phyloP scores from a whole-genome alignment of 176 grass and related monocot species.

The Eleusine indica region DNA sequence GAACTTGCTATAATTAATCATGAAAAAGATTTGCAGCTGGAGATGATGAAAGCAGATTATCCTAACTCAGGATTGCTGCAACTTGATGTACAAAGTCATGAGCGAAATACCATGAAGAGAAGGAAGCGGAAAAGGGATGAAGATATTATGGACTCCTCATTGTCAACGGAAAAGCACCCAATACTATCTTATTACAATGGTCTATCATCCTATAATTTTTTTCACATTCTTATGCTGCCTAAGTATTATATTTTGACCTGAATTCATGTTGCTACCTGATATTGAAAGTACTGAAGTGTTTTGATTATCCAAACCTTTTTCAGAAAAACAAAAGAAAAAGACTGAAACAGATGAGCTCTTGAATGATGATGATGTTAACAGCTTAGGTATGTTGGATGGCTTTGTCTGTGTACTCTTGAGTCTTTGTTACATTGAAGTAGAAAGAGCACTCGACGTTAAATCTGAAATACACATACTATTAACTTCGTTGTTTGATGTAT shows the following conservation, averaged over 20 bases:
- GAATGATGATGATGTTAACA: conserved; percentile 49
- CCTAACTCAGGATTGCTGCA: conserved; percentile 49
- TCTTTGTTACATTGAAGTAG: conserved; percentile 12
- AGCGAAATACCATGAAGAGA: conserved; percentile 66
- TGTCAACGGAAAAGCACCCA: conserved; percentile 50
- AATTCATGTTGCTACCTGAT: conserved; percentile 19
- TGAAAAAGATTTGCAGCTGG: conserved; percentile 68
- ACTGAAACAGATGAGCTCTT: conserved; percentile 59
- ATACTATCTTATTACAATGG: conserved; percentile 80
- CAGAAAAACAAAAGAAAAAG: conserved; percentile 43
- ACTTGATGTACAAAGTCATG: conserved; percentile 36
- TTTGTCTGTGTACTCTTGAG: neutral
- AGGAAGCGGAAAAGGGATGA: conserved; percentile 67
- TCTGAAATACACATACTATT: neutral
- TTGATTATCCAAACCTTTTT: neutral
- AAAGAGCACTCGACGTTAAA: neutral
- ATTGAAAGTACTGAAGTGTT: neutral
- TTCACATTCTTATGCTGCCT: conserved; percentile 9
- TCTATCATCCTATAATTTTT: conserved; percentile 34
- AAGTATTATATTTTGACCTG: conserved; percentile 1
- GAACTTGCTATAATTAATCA: conserved; percentile 64
- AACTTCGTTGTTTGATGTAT: neutral
- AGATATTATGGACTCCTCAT: conserved; percentile 38
- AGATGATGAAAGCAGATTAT: conserved; percentile 66
- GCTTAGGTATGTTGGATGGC: conserved; percentile 34